phyloP scores from a whole-genome alignment of 2,329 filamentous ascomycete species.

The Leptographium procerum region DNA sequence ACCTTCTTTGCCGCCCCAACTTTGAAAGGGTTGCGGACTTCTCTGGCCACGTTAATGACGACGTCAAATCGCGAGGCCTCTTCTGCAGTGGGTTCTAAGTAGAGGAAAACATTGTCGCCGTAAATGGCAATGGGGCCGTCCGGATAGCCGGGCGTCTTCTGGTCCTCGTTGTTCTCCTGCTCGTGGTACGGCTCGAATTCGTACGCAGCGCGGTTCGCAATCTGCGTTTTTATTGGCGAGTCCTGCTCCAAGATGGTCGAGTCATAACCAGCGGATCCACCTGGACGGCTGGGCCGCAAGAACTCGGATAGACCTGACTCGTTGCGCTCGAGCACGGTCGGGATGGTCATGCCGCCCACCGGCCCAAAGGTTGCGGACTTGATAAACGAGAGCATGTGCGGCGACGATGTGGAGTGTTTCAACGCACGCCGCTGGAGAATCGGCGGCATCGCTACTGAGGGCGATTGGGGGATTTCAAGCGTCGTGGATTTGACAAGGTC shows the following conservation, averaged over 20 bases:
- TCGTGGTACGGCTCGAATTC: constrained; percentile 52
- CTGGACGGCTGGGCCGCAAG: constrained; percentile 38
- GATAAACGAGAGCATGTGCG: constrained; percentile 50
- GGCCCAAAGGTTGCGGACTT: constrained; percentile 51
- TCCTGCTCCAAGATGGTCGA: constrained; percentile 41
- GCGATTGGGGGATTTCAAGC: constrained; percentile 44
- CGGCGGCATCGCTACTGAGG: constrained; percentile 34
- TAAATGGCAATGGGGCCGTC: constrained; percentile 76
- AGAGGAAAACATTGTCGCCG: constrained; percentile 64
- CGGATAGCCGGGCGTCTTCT: constrained; percentile 73
- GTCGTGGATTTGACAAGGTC: constrained; percentile 39
- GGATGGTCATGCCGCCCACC: constrained; percentile 51
- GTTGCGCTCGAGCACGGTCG: constrained; percentile 47
- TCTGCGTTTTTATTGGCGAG: constrained; percentile 48
- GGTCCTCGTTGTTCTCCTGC: constrained; percentile 63
- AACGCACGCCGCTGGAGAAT: constrained; percentile 51
- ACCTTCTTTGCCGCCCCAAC: constrained; percentile 4
- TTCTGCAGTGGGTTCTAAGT: constrained; percentile 67
- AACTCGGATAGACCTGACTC: constrained; percentile 49
- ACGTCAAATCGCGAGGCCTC: constrained; percentile 71
- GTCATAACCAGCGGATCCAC: constrained; percentile 21
- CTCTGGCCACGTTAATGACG: constrained; percentile 73
- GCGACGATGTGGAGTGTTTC: constrained; percentile 57
- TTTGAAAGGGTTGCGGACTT: constrained; percentile 67
- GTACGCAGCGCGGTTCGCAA: constrained; percentile 47